Conservation (phyloP, 1,284 basidiomycete genomes). For the Ganoderma boninense region DNA sequence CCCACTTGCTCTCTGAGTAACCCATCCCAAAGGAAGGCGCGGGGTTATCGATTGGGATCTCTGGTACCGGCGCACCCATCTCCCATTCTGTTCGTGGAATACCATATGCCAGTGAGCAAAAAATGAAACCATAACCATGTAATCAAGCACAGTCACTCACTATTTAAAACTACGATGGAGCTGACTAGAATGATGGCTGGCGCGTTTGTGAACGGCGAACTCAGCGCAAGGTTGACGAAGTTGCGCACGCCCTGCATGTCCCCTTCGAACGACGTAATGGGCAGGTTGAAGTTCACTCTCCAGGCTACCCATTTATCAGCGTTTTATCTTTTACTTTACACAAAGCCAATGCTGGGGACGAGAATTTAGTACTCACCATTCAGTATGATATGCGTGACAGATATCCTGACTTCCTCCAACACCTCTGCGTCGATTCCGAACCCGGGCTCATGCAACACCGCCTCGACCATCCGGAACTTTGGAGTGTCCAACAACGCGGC, state of each 20-base stretch:
- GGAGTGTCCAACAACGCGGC: constrained; percentile 29
- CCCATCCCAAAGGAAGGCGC: constrained; percentile 44
- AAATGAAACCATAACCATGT: too few relatives aligned
- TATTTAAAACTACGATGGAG: constrained; percentile 42
- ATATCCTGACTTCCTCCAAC: constrained; percentile 39
- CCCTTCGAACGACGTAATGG: constrained; percentile 33
- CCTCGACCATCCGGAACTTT: constrained; percentile 47
- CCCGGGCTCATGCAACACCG: constrained; percentile 38
- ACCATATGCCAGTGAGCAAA: too few relatives aligned
- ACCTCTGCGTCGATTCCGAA: constrained; percentile 41
- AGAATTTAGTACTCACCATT: too few relatives aligned
- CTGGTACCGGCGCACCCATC: constrained; percentile 21
- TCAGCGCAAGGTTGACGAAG: constrained; percentile 39
- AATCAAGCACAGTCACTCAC: constrained; percentile 20
- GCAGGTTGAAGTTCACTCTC: constrained; percentile 47
- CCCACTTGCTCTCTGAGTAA: constrained; percentile 52
- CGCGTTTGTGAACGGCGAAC: constrained; percentile 30
- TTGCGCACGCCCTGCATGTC: constrained; percentile 33
- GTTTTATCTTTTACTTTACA: too few relatives aligned
- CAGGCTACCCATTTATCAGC: too few relatives aligned
- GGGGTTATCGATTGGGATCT: constrained; percentile 30
- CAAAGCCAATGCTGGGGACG: too few relatives aligned
- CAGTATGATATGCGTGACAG: constrained; percentile 42
- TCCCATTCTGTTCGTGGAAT: constrained; percentile 15
- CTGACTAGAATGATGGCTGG: constrained; percentile 43